A percentile compares a stretch with the other conserved stretches of the same genome.
phyloP scores from a whole-genome alignment of 306 rosid genomes.

The Pterocarpus santalinus region DNA sequence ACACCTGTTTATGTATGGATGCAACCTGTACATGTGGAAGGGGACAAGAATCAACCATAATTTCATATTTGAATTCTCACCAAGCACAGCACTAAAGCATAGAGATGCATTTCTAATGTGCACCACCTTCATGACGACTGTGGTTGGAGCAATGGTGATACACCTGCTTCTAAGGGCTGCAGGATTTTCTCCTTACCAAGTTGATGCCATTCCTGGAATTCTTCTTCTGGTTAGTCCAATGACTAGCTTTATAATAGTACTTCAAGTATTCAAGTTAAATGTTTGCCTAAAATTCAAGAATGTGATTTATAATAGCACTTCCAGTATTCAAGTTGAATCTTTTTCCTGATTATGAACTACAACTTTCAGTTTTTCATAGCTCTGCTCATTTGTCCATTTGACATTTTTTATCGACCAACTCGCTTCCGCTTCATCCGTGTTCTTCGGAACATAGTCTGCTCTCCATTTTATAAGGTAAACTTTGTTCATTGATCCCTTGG shows the following conservation, averaged over 20 bases:
- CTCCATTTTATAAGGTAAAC: slow-evolving; percentile 87
- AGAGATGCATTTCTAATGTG: slow-evolving; percentile 86
- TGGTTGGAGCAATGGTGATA: slow-evolving; percentile 81
- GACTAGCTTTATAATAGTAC: not conserved
- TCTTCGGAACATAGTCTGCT: slow-evolving; percentile 77
- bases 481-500: not conserved
- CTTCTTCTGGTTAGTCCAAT: slow-evolving; percentile 69
- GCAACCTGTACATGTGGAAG: slow-evolving; percentile 93
- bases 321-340: not conserved
- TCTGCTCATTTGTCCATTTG: slow-evolving; percentile 77
- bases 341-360: slow-evolving; percentile 38
- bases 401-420: slow-evolving; percentile 83
- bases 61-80: slow-evolving; percentile 89
- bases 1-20: slow-evolving; percentile 92
- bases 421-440: slow-evolving; percentile 83
- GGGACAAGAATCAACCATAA: slow-evolving; percentile 75
- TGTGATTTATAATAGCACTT: not conserved
- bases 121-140: slow-evolving; percentile 75
- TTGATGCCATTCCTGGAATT: slow-evolving; percentile 81
- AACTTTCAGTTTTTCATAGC: slow-evolving; percentile 62
- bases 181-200: slow-evolving; percentile 66
- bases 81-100: slow-evolving; percentile 71
- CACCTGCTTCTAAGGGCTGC: slow-evolving; percentile 74
- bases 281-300: not conserved
- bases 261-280: not conserved